Conservation (phyloP, 2,329 filamentous ascomycete genomes). For the Cucurbitaria berberidis region DNA sequence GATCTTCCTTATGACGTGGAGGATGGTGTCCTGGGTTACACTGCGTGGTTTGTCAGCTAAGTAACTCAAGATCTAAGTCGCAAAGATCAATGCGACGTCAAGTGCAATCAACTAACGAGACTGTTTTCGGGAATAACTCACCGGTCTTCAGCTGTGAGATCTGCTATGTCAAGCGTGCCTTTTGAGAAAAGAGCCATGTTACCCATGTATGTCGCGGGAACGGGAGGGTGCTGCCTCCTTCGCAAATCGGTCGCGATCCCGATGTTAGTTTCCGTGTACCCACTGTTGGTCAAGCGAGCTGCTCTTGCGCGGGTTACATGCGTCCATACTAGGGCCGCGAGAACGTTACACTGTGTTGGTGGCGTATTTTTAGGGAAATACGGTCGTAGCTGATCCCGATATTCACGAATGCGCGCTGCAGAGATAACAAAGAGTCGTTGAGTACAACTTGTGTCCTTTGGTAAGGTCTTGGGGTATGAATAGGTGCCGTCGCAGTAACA, state of each 20-base stretch:
- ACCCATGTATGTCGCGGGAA: slow-evolving; percentile 36
- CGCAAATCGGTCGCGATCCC: slow-evolving; percentile 42
- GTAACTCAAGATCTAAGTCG: slow-evolving; percentile 8
- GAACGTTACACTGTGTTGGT: slow-evolving; percentile 40
- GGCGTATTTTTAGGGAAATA: slow-evolving; percentile 24
- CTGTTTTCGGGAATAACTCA: slow-evolving; percentile 25
- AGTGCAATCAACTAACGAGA: slow-evolving; percentile 5
- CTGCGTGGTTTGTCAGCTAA: slow-evolving; percentile 27
- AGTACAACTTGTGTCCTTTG: slow-evolving; percentile 31
- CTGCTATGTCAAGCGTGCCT: slow-evolving; percentile 32
- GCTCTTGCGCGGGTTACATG: slow-evolving; percentile 43
- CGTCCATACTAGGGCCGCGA: slow-evolving; percentile 45
- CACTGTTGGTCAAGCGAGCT: slow-evolving; percentile 21
- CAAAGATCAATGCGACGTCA: slow-evolving; percentile 6
- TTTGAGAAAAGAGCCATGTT: slow-evolving; percentile 43
- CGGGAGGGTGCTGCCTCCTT: slow-evolving; percentile 31
- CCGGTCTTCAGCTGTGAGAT: slow-evolving; percentile 35
- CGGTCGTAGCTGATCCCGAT: slow-evolving; percentile 31
- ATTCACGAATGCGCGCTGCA: slow-evolving; percentile 33
- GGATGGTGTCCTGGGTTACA: slow-evolving; percentile 39
- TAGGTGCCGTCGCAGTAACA: slow-evolving; percentile 37
- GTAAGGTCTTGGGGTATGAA: slow-evolving; percentile 35
- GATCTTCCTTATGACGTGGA: slow-evolving; percentile 35
- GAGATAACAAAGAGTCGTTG: slow-evolving; percentile 38
- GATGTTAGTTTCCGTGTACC: slow-evolving; percentile 30